A percentile compares a stretch with the other conserved stretches of the same genome.
These are phyloP conservation scores for Populus hybrid DNA, from an alignment of 441 rosid genomes.

Conservation along the genomic window DNA sequence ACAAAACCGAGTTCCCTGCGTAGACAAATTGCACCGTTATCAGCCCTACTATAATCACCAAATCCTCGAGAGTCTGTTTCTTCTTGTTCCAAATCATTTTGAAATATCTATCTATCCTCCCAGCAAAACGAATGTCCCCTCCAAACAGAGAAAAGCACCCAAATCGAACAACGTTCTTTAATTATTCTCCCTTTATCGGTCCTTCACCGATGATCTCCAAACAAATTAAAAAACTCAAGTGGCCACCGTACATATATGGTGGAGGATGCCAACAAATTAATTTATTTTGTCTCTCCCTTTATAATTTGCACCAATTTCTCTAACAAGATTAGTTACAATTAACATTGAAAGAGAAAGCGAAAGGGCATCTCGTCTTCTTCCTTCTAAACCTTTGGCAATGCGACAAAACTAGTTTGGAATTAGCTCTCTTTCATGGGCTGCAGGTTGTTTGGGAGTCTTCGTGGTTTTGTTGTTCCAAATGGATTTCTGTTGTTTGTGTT, in stretches of 20 bases:
- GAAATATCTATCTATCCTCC: conserved; percentile 1
- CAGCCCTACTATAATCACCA: conserved; percentile 56
- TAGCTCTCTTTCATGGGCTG: neutral
- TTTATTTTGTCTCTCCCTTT: neutral
- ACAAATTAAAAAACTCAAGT: neutral
- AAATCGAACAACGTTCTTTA: neutral
- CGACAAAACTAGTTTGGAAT: neutral
- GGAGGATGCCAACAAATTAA: neutral
- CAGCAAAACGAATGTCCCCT: neutral
- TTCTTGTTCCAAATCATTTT: conserved; percentile 25
- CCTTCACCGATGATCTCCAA: neutral
- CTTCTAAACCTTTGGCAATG: too few species aligned
- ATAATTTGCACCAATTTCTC: too few species aligned
- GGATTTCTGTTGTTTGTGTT: neutral
- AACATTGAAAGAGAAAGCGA: neutral
- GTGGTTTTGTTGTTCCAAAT: neutral
- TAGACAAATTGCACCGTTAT: conserved; percentile 58
- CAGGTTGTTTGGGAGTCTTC: too few species aligned
- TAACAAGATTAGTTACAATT: neutral
- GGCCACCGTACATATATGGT: too few species aligned
- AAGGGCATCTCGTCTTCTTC: neutral
- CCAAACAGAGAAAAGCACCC: neutral
- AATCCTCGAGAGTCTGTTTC: conserved; percentile 47
- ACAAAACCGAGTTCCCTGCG: conserved; percentile 56
- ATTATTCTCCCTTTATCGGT: neutral